phyloP scores from a whole-genome alignment of 139 green algal genomes.

The Picochlorum sp. region DNA sequence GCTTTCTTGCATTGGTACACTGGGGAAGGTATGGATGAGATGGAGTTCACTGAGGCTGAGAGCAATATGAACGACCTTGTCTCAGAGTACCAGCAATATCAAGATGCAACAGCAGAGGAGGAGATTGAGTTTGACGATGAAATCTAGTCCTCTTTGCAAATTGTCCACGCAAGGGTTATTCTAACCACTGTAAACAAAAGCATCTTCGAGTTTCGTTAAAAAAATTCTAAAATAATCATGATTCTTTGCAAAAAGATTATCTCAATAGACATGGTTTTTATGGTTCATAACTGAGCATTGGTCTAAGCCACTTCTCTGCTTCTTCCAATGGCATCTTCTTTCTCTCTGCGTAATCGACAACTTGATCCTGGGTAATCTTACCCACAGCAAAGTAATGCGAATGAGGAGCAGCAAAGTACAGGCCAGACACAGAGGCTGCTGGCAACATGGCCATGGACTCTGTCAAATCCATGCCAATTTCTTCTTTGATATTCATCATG shows the following conservation, averaged over 20 bases:
- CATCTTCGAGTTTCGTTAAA: no score
- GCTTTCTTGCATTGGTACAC: slow-evolving; percentile 99
- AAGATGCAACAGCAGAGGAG: slow-evolving; percentile 91
- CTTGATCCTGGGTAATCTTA: slow-evolving; percentile 92
- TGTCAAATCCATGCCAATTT: slow-evolving; percentile 81
- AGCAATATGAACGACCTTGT: slow-evolving; percentile 98
- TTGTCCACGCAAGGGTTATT: neutral
- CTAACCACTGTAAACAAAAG: neutral
- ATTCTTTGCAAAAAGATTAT: no score
- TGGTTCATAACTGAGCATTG: slow-evolving; percentile 89
- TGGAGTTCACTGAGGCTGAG: slow-evolving; percentile 99
- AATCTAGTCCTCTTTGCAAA: neutral
- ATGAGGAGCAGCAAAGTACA: slow-evolving; percentile 85
- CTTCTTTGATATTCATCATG: slow-evolving; percentile 73
- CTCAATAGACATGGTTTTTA: slow-evolving; percentile 17
- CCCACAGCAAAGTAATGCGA: slow-evolving; percentile 95
- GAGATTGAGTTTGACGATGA: slow-evolving; percentile 30
- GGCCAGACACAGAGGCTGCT: slow-evolving; percentile 80
- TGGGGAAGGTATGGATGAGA: slow-evolving; percentile 99
- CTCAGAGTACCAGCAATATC: slow-evolving; percentile 98
- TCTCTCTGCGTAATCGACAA: slow-evolving; percentile 78
- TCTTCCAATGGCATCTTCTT: slow-evolving; percentile 82
- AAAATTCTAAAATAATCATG: no score
- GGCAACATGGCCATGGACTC: slow-evolving; percentile 96
- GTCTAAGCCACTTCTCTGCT: slow-evolving; percentile 77